A percentile compares a stretch with the other conserved stretches of the same genome.
Evolutionary conservation across 306 rosid species (phyloP).

Genomic region (Gastrolobium bilobum): DNA sequence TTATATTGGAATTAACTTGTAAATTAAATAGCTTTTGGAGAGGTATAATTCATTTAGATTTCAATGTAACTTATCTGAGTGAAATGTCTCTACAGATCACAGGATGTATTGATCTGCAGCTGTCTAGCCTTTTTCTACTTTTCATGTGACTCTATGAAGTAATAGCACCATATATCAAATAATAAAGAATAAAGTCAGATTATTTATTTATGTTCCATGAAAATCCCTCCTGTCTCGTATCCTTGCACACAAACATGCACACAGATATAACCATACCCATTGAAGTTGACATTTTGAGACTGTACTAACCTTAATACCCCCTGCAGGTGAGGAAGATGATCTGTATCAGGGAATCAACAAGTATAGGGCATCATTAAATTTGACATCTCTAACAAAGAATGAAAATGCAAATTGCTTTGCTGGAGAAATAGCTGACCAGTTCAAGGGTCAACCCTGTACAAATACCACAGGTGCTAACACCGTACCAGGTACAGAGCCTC

Average conservation of each 20-base stretch:
- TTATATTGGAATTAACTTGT: conserved; percentile 30
- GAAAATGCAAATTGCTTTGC: conserved; percentile 89
- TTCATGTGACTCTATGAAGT: background rate
- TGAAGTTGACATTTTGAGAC: conserved; percentile 35
- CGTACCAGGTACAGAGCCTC: conserved; percentile 86
- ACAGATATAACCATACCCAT: background rate
- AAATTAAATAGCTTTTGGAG: background rate
- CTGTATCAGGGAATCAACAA: conserved; percentile 76
- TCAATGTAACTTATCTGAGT: conserved; percentile 28
- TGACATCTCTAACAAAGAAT: conserved; percentile 66
- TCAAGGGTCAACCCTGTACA: conserved; percentile 84
- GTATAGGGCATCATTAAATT: conserved; percentile 71
- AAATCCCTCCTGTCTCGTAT: conserved; percentile 44
- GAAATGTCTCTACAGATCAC: background rate
- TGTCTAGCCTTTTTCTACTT: conserved; percentile 1
- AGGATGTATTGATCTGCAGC: conserved; percentile 20
- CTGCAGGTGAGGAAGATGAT: conserved; percentile 74
- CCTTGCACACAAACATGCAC: background rate
- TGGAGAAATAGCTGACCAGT: conserved; percentile 73
- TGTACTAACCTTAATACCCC: conserved; percentile 33
- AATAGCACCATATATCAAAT: conserved; percentile 1
- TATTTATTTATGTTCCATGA: background rate
- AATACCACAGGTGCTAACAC: conserved; percentile 94
- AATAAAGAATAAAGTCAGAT: background rate
- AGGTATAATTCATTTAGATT: conserved; percentile 2